Evolutionary conservation across 1,139 yeast genomes (phyloP), one percentile per base, ranked within the genome.

Genomic region (Hemisphaericaspora xylanilytica): DNA sequence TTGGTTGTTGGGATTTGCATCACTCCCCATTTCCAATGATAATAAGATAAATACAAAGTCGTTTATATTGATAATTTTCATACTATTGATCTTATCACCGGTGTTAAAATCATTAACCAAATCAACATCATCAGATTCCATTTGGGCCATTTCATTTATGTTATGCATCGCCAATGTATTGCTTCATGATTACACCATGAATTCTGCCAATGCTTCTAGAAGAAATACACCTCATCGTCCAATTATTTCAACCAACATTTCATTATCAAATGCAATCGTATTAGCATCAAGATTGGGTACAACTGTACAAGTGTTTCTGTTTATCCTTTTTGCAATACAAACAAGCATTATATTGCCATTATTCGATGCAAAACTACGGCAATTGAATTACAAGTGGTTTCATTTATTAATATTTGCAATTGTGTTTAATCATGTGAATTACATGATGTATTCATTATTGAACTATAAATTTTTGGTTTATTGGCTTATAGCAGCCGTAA

Each of bases 111-210:
- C 97, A 0, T 70, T 94, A 36, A 89, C 97, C 0, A 78, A 80
- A 49, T 85, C 96, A 0, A 88, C 97, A 0, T 79, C 97, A 0
- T 85, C 95, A 1, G 97, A 92, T 61, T 88, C 97, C 13, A 88
- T 94, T 46, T 92, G 98, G 97, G 89, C 96, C 0, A 63, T 92
- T 6, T 80, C 95, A 3, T 79, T 85, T 38, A 81, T 95, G 78
- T 67, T 92, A 18, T 81, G 86, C 28, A 49, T 87, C 7, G 68
- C 80, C 32, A 86, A 86, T 51, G 65, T 87, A 3, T 58, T 81
- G 12, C 78, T 81, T 50, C 85, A 84, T 53, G 89, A 85, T 53
- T 85, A 84, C 47, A 71, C 78, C 5, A 64, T 75, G 50, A 68
- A 70, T 38, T 51, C 59, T 40, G 62, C 53, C 8, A 36, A 37